A percentile compares a stretch with the other conserved stretches of the same genome.
phyloP scores from a whole-genome alignment of 2,329 filamentous ascomycete species.

The Diaporthe aspalathi region DNA sequence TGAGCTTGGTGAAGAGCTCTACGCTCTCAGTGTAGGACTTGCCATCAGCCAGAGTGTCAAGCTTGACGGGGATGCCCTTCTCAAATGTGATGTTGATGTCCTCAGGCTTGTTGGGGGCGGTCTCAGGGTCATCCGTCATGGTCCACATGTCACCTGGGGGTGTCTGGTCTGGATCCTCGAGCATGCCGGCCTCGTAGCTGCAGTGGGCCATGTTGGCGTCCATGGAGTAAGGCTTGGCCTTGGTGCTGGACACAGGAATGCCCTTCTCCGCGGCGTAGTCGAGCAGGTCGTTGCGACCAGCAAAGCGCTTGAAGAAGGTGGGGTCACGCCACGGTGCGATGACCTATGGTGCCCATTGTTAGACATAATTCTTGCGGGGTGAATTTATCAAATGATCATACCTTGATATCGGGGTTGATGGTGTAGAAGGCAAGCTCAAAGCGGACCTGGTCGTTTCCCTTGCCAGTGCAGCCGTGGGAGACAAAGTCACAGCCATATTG shows the following conservation, averaged over 20 bases:
- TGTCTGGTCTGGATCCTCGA: slow-evolving; percentile 73
- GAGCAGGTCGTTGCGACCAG: slow-evolving; percentile 77
- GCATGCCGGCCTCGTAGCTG: slow-evolving; percentile 82
- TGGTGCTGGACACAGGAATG: slow-evolving; percentile 79
- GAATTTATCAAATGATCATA: not conserved
- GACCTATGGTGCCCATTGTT: slow-evolving; percentile 47
- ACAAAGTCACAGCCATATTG: slow-evolving; percentile 68
- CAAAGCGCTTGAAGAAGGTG: slow-evolving; percentile 75
- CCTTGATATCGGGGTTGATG: slow-evolving; percentile 71
- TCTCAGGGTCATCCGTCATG: slow-evolving; percentile 73
- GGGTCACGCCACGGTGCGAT: slow-evolving; percentile 81
- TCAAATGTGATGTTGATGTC: slow-evolving; percentile 79
- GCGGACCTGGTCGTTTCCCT: slow-evolving; percentile 70
- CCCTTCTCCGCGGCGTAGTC: slow-evolving; percentile 75
- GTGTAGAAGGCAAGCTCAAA: slow-evolving; percentile 64
- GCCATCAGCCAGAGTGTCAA: slow-evolving; percentile 56
- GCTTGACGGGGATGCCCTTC: slow-evolving; percentile 77
- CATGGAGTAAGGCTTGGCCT: slow-evolving; percentile 67
- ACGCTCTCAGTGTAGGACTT: slow-evolving; percentile 75
- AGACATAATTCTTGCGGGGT: not conserved
- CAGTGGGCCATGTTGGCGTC: slow-evolving; percentile 58
- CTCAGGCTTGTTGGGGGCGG: slow-evolving; percentile 76
- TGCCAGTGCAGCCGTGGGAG: slow-evolving; percentile 63
- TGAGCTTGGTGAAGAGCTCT: slow-evolving; percentile 78
- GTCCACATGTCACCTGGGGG: slow-evolving; percentile 86